These are phyloP conservation scores for Coemansia nantahalensis DNA, from an alignment of 192 early-diverging fungal species.

Conservation along the genomic window DNA sequence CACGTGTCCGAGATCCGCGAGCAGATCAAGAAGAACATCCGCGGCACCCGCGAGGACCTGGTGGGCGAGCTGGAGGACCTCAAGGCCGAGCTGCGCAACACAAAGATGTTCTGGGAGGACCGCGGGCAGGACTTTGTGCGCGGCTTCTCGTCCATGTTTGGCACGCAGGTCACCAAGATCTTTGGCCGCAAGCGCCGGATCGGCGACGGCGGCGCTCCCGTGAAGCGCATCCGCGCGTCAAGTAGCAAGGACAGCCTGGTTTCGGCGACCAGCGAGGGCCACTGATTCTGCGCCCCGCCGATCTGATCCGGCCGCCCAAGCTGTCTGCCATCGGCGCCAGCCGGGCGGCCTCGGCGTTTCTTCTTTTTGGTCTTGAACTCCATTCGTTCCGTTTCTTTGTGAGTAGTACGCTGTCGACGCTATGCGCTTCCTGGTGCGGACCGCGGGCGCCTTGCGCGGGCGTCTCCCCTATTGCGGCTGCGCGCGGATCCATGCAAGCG, in stretches of 20 bases:
- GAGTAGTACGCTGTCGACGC: too few relatives aligned
- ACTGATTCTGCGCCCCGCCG: neutral
- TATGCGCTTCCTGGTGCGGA: too few relatives aligned
- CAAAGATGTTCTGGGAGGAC: conserved; percentile 68
- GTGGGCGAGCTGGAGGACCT: conserved; percentile 62
- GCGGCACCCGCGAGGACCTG: conserved; percentile 63
- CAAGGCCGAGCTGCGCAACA: conserved; percentile 62
- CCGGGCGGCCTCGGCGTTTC: too few relatives aligned
- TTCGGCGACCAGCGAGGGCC: neutral
- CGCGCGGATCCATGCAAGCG: neutral
- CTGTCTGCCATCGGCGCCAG: too few relatives aligned
- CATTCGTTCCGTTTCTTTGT: too few relatives aligned
- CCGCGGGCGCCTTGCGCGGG: too few relatives aligned
- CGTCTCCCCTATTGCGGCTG: too few relatives aligned
- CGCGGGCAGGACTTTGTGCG: conserved; percentile 73
- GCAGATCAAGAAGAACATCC: conserved; percentile 65
- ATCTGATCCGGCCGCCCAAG: too few relatives aligned
- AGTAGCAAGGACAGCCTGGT: neutral
- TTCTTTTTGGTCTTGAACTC: too few relatives aligned
- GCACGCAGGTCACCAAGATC: conserved; percentile 50
- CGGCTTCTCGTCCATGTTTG: conserved; percentile 68
- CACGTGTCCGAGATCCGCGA: conserved; percentile 64
- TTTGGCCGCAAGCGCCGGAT: conserved; percentile 38
- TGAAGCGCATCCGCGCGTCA: conserved; percentile 31
- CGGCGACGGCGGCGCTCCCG: conserved; percentile 4